Evolutionary conservation across 768 basidiomycete species (phyloP), one percentile per base, ranked within the genome.

Genomic region (Suillus decipiens): DNA sequence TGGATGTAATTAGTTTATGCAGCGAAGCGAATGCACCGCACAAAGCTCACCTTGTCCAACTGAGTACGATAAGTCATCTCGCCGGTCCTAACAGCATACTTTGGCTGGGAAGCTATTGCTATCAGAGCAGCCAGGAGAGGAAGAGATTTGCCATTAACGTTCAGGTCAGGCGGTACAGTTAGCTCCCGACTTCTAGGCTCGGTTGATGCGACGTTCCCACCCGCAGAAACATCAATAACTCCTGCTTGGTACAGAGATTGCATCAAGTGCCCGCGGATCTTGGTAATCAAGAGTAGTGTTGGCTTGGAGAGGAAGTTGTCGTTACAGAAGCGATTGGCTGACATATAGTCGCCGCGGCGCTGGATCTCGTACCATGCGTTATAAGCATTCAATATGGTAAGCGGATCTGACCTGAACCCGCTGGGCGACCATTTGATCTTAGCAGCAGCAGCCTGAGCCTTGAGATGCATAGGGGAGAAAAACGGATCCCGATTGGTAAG

Each of bases 401-500:
- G 80, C 1, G 88, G 83, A 72, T 98, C 96, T 0, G 94, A 95
- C 45, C 88, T 84, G 77, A 92, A 96, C n/a, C 87, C 86, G 28
- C 79, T 80, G 5, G 90, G 86, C 17, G 87, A 83, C 91, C 92
- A 98, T 1, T 84, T 86, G 64, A 86, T 82, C 76, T 96, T 96
- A 73, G 83, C 82, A 22, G 81, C 82, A 43, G 85, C 80, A 2
- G 95, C 89, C 70, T 93, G 85, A 11, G 75, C 71, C 76, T 91
- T 93, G 61, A 89, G 79, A 57, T 89, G 86, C 74, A 90, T 83
- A 0, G 96, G 96, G 0, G 89, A 85, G 62, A 96, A 74, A 81
- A 97, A 98, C 6, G 95, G 93, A 63, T 96, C 95, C 37, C 95
- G 89, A 68, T 92, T 91, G 15, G 92, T 87, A 67, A 97, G 77